Base-by-base conservation (phyloP, 1,284 basidiomycete species). In the Pseudozyma sp. region DNA sequence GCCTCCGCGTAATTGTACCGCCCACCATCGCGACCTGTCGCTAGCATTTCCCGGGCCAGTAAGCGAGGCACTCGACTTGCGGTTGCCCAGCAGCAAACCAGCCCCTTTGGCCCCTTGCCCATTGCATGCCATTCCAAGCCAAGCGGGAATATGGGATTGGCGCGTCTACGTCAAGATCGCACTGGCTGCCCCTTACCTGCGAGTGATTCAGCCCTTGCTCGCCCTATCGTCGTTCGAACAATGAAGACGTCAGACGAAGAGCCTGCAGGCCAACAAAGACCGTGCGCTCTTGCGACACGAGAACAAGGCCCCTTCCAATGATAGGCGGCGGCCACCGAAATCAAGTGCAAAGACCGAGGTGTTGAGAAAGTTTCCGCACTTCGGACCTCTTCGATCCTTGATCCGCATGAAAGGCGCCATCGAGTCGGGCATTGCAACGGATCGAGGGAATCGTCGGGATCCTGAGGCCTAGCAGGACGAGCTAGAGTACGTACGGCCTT, bases 61-160 rank as follows among this genome's bases (percentile, higher is more conserved):
- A 69, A 43, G 55, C 67, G 67, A 69, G 67, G 60, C 56, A 64
- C 67, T 69, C 35, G 49, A 44, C 48, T 7, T 29, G 59, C 66
- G 29, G 34, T 54, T n/a, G 16, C 11, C 24, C 46, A 49, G 44
- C 52, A 14, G 11, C 17, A 42, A 14, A 19, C 29, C 46, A 39
- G 29, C 16, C 42, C 53, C 19, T n/a, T 9, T 30, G 16, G 6
- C 51, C 37, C 54, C 34, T 47, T 48, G 24, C 37, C 43, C 44
- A n/a, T 35, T 34, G 50, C 54, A 56, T 59, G 54, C 49, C 57
- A 50, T 52, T 40, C 37, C 42, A 33, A 40, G 17, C 44, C 37
- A 46, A 24, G 44, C 40, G 9, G 30, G 33, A 34, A 13, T 51
- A 43, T 35, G 33, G 33, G 31, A 29, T 33, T 51, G 40, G 48